Evolutionary conservation across 2,329 filamentous ascomycete genomes (phyloP), one percentile per base, ranked within the genome.

Genomic region (Penicillium palitans): DNA sequence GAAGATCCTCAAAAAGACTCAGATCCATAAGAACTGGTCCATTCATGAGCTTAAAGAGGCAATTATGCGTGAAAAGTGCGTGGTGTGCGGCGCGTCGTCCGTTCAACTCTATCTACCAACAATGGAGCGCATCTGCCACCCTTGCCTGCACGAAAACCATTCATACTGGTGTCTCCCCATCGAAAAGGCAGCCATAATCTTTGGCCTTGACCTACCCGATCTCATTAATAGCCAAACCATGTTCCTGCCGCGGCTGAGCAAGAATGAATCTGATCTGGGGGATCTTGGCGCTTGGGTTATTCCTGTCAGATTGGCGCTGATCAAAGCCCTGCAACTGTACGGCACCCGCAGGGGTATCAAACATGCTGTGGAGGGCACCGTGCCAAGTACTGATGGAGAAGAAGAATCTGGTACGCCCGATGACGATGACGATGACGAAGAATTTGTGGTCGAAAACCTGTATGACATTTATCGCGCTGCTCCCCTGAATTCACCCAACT

Each of bases 151-250:
- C 33, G 13, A 53, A 31, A 47, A 47, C 31, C 29, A 35, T 3
- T 41, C 41, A 15, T 53, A 37, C 9, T 53, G 51, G 51, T 53
- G 51, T 25, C 51, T 53, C 17, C 40, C 40, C 21, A 6, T 46
- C 4, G 19, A 17, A 7, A 12, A 37, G 12, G 41, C 51, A 29
- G 29, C 29, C 3, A 4, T 35, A 2, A 35, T 35, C 15, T 53
- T 53, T 4, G 51, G 21, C 8, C 51, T 53, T 15, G 19, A 24
- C 8, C 3, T 44, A 10, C 8, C 21, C 3, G 51, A 53, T n/a
- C 4, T 47, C 17, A 15, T 33, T 4, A 8, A 21, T 6, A 15
- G 15, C 1, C 19, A 10, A 37, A 33, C 41, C 2, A 17, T 53
- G 7, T 53, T 17, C 8, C 19, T 46, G 7, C 31, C 21, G 2